Evolutionary conservation across 306 rosid genomes (phyloP), one percentile per base, ranked within the genome.

Genomic region (Trifolium dubium): DNA sequence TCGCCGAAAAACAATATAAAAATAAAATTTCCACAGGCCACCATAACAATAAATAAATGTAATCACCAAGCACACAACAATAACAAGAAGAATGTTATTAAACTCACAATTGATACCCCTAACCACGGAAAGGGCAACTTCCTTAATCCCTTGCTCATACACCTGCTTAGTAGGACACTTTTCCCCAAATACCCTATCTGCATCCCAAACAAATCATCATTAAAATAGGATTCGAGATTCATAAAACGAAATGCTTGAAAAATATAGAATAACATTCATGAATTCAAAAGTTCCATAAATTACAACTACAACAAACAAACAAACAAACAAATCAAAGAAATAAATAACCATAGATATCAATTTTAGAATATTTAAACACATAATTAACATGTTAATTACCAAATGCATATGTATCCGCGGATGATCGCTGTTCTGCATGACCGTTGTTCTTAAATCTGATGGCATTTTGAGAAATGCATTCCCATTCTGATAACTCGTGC

Each of bases 71-170:
- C 50, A 51, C 31, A 60, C 60, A 74, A 64, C n/a, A 39, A 34
- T 13, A 53, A 29, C 17, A 51, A 6, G 51, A 77, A 51, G 40
- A 72, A 41, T 30, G 58, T 17, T 64, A 37, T 37, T 37, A 6
- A 6, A 82, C 96, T 89, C 85, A 94, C 98, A 85, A 62, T 94
- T 94, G 81, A 94, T 86, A 28, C 98, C 98, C n/a, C 70, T 60
- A 69, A 94, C 87, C 4, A 89, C 97, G 18, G 97, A 91, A 81
- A 91, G 96, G 19, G 85, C 89, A 66, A 94, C 94, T 50, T 88
- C 98, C 72, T 81, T 94, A 46, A 91, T 88, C 66, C 92, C 97
- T 64, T 88, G 86, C 51, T 88, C 89, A 29, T 91, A 94, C 43
- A 89, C 98, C 76, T 84, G 82, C 76, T 81, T 79, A 5, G 98